Evolutionary conservation across 352 stramenopile species (phyloP), one percentile per base, ranked within the genome.

Genomic region (Phytopythium chamaehyphon): DNA sequence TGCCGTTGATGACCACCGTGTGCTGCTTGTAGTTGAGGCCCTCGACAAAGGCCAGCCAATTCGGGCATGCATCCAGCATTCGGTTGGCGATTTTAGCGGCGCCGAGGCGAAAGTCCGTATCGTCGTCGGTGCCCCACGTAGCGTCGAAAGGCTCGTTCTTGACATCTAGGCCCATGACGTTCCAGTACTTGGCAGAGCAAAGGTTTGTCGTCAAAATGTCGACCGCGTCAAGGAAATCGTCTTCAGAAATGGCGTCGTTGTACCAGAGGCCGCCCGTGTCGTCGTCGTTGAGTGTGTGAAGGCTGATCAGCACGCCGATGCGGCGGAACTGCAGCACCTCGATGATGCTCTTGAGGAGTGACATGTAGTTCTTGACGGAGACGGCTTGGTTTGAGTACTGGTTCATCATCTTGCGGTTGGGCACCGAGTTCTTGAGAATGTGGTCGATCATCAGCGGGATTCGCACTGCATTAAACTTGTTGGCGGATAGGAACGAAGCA

Each of bases 181-280:
- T 74, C 61, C 64, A 72, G 45, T 76, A 73, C 31, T 68, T 47
- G 11, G 71, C 59, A 4, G 55, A 73, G 57, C 81, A 90, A 19
- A 90, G 44, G 6, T 54, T 62, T 3, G 24, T 52, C 0, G 74
- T 82, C 19, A 86, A 50, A 5, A 52, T 64, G 37, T 79, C 71
- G 38, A 86, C 73, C 2, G 74, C 66, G 0, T 61, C 55, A 23
- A 86, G 33, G 26, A 71, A 81, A 7, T 69, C 48, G 9, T 65
- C 62, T 36, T 78, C 61, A 1, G 67, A 61, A 40, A 79, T 47
- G 3, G 55, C 57, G 15, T 59, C 54, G 37, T 52, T 71, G 50
- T 75, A 77, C 71, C 71, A 81, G 40, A 81, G 68, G 16, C 55
- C 57, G 15, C 57, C 67, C n/a, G 31, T 63, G 36, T 71, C 61